Percentiles rank a stretch among this genome's conserved stretches.
phyloP scores from a whole-genome alignment of 768 basidiomycete genomes.

The Mycena polygramma region DNA sequence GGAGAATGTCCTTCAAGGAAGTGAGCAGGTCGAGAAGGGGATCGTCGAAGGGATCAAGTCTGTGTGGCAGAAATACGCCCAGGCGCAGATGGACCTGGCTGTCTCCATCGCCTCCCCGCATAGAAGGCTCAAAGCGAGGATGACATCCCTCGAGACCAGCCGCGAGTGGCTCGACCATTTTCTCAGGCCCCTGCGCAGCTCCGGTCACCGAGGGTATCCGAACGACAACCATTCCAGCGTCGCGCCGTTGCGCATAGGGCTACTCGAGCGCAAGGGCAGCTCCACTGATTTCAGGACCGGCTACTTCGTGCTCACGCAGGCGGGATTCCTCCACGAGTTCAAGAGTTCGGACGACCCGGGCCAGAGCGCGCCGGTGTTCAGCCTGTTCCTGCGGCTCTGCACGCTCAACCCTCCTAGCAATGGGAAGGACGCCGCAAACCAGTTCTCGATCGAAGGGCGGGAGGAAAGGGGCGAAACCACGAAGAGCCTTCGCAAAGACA shows the following conservation, averaged over 20 bases:
- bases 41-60: constrained; percentile 96
- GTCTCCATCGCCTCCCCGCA: constrained; percentile 80
- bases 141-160: constrained; percentile 82
- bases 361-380: constrained; percentile 77
- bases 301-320: constrained; percentile 94
- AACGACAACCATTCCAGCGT: no score
- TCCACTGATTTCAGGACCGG: constrained; percentile 89
- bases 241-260: constrained; percentile 92
- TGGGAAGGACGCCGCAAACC: constrained; percentile 80
- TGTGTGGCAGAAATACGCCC: constrained; percentile 97
- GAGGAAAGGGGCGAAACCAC: constrained; percentile 80
- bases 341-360: constrained; percentile 72
- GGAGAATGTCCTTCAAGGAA: constrained; percentile 97
- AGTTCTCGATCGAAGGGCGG: constrained; percentile 96
- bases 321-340: constrained; percentile 98
- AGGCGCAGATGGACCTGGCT: constrained; percentile 89
- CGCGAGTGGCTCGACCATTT: no score
- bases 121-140: constrained; percentile 73
- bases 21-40: constrained; percentile 94
- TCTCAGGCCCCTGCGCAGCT: no score
- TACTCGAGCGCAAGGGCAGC: constrained; percentile 94
- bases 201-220: no score
- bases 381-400: constrained; percentile 93
- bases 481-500: constrained; percentile 57
- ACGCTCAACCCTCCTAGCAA: constrained; percentile 92